Evolutionary conservation across 176 grass and related monocot genomes (phyloP), one percentile per base, ranked within the genome.

Genomic region (Oryza meyeriana): DNA sequence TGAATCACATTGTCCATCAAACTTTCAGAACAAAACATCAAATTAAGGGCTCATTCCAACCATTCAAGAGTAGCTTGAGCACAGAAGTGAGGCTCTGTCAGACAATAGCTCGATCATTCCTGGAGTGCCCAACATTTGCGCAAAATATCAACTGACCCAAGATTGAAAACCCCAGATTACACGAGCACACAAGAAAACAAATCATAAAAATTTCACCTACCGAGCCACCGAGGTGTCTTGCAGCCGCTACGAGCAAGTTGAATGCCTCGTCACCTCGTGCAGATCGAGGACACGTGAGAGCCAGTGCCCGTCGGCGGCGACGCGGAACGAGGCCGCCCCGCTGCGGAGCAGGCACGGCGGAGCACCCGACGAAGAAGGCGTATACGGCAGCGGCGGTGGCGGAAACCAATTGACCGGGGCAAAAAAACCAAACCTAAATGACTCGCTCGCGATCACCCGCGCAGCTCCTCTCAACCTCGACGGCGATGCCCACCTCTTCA

Each of bases 361-460:
- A 2, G 8, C 12, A 5, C 26, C 29, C 66, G 24, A 27, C 14
- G 72, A 32, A 33, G 26, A 32, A 3, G 6, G 28, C 20, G 36
- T 7, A 22, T 39, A 35, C 78, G 61, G 50, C 62, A 22, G 17
- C 16, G 39, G 40, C 61, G 5, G 27, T 12, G 24, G 47, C 6
- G 32, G 32, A 40, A 57, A 22, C 26, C 61, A 7, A 57, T 22
- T 10, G 27, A 33, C 10, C 32, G 1, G 24, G 29, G 52, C n/a
- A 71, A 11, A 36, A 47, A 64, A 28, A 35, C 26, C 5, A 1
- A 22, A 20, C 44, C 20, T 16, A 82, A 84, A 61, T 63, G 69
- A 12, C 40, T 13, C 40, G 45, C 69, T 61, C 47, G 80, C 74
- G 76, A 85, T 89, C 87, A 47, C 81, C 87, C 39, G 26, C 73